Evolutionary conservation across 1,284 basidiomycete genomes (phyloP).

Genomic region (Papiliotrema flavescens): DNA sequence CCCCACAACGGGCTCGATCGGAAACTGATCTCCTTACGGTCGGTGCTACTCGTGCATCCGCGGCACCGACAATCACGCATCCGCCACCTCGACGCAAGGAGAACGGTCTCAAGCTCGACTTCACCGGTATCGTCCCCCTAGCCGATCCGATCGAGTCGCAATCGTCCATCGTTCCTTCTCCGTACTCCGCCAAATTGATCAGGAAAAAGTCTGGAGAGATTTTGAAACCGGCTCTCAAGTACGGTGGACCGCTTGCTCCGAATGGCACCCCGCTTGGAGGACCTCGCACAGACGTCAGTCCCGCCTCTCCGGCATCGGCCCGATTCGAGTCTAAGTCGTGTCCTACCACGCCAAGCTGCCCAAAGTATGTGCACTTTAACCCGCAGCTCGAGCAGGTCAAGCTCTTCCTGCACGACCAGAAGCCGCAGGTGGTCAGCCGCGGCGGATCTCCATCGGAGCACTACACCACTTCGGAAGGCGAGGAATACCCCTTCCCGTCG

Average conservation of each 20-base stretch:
- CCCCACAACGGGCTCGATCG: slow-evolving; percentile 29
- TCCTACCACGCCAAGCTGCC: slow-evolving; percentile 64
- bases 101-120: slow-evolving; percentile 47
- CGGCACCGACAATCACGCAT: not conserved
- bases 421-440: slow-evolving; percentile 85
- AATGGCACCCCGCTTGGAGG: slow-evolving; percentile 36
- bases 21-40: slow-evolving; percentile 29
- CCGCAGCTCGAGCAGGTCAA: slow-evolving; percentile 81
- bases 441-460: slow-evolving; percentile 81
- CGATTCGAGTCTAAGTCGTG: slow-evolving; percentile 60
- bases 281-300: slow-evolving; percentile 14
- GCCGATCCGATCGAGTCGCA: slow-evolving; percentile 8
- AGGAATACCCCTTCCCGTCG: slow-evolving; percentile 55
- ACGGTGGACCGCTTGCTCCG: slow-evolving; percentile 52
- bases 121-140: slow-evolving; percentile 37
- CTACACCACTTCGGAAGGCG: slow-evolving; percentile 75
- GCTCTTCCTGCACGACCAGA: slow-evolving; percentile 88
- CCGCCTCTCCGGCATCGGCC: slow-evolving; percentile 52
- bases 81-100: slow-evolving; percentile 27
- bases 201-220: slow-evolving; percentile 82
- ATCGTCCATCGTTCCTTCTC: slow-evolving; percentile 26
- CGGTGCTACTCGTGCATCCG: slow-evolving; percentile 8
- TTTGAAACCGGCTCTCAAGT: slow-evolving; percentile 86
- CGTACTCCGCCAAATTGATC: slow-evolving; percentile 50
- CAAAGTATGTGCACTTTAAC: slow-evolving; percentile 91